phyloP scores from a whole-genome alignment of 2,329 filamentous ascomycete species.

The Cladosporium phlei region DNA sequence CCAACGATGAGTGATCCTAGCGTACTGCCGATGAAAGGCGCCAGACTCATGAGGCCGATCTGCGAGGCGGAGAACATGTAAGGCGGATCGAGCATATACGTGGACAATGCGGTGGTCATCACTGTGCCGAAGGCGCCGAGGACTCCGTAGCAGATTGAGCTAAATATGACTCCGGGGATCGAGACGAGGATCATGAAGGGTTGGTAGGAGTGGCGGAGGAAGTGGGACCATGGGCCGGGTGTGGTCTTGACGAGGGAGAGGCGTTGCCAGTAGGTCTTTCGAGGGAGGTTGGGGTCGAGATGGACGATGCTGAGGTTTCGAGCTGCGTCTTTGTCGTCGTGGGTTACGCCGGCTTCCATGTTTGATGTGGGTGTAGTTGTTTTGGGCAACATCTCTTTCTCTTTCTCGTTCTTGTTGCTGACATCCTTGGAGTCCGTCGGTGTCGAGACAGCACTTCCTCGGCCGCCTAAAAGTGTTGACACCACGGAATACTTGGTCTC shows the following conservation, averaged over 20 bases:
- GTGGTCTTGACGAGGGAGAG: slow-evolving; percentile 35
- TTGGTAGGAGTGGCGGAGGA: slow-evolving; percentile 35
- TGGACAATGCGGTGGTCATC: slow-evolving; percentile 34
- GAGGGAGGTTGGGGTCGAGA: slow-evolving; percentile 31
- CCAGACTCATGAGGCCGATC: slow-evolving; percentile 49
- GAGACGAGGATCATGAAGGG: slow-evolving; percentile 35
- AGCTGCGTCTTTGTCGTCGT: background rate
- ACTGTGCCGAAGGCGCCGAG: slow-evolving; percentile 38
- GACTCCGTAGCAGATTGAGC: slow-evolving; percentile 35
- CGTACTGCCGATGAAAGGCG: slow-evolving; percentile 46
- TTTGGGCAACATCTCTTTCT: slow-evolving; percentile 12
- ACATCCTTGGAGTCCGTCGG: background rate
- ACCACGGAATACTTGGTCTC: slow-evolving; percentile 30
- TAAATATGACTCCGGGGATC: slow-evolving; percentile 38
- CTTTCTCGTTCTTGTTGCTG: background rate
- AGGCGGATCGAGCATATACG: slow-evolving; percentile 33
- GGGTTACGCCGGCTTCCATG: slow-evolving; percentile 9
- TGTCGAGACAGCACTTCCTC: slow-evolving; percentile 18
- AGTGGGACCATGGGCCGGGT: slow-evolving; percentile 25
- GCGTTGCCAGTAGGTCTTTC: slow-evolving; percentile 42
- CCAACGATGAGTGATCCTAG: slow-evolving; percentile 44
- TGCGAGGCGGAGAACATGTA: slow-evolving; percentile 47
- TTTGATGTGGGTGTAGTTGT: slow-evolving; percentile 11
- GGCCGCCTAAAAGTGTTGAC: slow-evolving; percentile 19
- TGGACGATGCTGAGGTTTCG: slow-evolving; percentile 22